Percentiles rank a stretch among this genome's conserved stretches.
These are phyloP conservation scores for Microcos paniculata DNA, from an alignment of 345 rosid species.

Conservation along the genomic window DNA sequence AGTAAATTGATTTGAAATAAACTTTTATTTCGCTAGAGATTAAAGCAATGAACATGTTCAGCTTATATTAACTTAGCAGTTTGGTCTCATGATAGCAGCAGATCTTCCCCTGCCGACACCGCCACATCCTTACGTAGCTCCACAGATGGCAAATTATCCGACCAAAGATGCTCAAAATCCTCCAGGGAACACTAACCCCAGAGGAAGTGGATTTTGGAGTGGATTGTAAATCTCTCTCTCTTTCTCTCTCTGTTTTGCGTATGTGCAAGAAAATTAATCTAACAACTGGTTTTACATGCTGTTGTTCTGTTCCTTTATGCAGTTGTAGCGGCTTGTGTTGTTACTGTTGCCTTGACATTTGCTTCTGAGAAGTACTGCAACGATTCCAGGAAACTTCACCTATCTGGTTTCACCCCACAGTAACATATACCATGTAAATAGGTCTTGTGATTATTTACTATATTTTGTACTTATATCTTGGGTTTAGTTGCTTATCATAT, in stretches of 20 bases:
- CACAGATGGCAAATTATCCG: background rate
- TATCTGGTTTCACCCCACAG: background rate
- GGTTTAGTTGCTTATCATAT: background rate
- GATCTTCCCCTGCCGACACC: background rate
- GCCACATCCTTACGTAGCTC: constrained; percentile 12
- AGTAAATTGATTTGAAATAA: background rate
- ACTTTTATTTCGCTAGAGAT: background rate
- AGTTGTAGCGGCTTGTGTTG: constrained; percentile 19
- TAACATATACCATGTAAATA: background rate
- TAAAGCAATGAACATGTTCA: background rate
- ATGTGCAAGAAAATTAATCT: too few species aligned
- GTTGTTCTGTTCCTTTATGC: background rate
- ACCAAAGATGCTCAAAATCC: background rate
- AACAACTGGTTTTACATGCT: too few species aligned
- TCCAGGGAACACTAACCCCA: background rate
- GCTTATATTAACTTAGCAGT: background rate
- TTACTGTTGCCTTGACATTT: background rate
- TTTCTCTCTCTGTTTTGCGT: background rate
- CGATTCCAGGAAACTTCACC: background rate
- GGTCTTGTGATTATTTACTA: background rate
- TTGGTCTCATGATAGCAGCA: background rate
- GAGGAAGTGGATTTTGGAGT: constrained; percentile 1
- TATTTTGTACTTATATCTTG: background rate
- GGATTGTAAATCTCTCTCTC: background rate
- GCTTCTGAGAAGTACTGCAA: background rate